A percentile compares a stretch with the other conserved stretches of the same genome.
These are phyloP conservation scores for Aspergillus costaricaensis DNA, from an alignment of 2,329 filamentous ascomycete species.

Conservation along the genomic window DNA sequence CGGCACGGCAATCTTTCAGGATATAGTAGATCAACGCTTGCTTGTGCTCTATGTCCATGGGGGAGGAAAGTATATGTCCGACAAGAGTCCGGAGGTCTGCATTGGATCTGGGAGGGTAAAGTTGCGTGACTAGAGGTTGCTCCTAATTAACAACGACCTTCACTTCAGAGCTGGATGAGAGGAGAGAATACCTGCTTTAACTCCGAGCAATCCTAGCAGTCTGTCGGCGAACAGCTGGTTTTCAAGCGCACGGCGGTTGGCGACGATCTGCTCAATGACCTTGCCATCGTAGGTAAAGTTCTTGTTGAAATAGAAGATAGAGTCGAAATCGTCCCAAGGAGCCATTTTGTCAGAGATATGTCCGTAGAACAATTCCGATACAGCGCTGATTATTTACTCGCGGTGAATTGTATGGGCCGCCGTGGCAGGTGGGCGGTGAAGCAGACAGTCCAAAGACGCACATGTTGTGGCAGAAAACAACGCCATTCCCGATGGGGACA, in stretches of 20 bases:
- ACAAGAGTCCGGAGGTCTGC: constrained; percentile 69
- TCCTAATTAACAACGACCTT: constrained; percentile 15
- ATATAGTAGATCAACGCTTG: constrained; percentile 83
- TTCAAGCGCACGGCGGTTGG: constrained; percentile 66
- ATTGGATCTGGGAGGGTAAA: constrained; percentile 74
- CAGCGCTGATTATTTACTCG: background rate
- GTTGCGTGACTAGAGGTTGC: constrained; percentile 53
- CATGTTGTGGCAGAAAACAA: constrained; percentile 37
- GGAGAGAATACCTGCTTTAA: constrained; percentile 62
- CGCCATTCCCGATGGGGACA: constrained; percentile 36
- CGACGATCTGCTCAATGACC: constrained; percentile 63
- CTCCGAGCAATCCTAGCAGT: constrained; percentile 68
- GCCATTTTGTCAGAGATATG: constrained; percentile 37
- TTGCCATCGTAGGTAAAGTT: constrained; percentile 65
- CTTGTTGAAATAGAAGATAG: constrained; percentile 65
- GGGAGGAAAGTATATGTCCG: constrained; percentile 65
- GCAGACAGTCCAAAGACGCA: background rate
- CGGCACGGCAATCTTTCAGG: constrained; percentile 69
- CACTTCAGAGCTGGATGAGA: constrained; percentile 8
- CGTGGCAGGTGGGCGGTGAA: constrained; percentile 29
- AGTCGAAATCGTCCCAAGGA: constrained; percentile 64
- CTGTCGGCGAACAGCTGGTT: constrained; percentile 78
- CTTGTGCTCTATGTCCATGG: constrained; percentile 72
- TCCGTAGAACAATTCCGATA: background rate
- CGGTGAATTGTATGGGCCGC: background rate